phyloP scores from a whole-genome alignment of 805 yeast species.

The Wickerhamomyces alni region DNA sequence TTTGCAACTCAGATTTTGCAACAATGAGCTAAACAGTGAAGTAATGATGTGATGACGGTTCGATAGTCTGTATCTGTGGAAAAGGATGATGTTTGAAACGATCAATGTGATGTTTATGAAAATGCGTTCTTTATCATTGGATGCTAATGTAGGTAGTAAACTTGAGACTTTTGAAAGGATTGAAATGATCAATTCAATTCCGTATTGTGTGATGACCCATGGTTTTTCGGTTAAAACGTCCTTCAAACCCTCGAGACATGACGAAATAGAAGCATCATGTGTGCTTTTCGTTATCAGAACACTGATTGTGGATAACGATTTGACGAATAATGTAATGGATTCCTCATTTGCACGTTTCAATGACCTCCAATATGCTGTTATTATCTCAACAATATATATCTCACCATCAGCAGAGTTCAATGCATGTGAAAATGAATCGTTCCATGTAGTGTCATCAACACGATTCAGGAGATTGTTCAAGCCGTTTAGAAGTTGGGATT shows the following conservation, averaged over 20 bases:
- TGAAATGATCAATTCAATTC: constrained; percentile 49
- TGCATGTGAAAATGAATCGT: constrained; percentile 13
- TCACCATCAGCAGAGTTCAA: constrained; percentile 16
- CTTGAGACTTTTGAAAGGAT: constrained; percentile 26
- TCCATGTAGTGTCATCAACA: constrained; percentile 3
- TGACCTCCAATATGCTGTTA: constrained; percentile 10
- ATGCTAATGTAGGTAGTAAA: neutral
- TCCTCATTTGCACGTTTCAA: constrained; percentile 8
- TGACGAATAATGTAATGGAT: constrained; percentile 6
- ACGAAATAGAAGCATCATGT: neutral
- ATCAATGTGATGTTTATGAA: constrained; percentile 36
- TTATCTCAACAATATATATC: constrained; percentile 17
- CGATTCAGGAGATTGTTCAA: constrained; percentile 11
- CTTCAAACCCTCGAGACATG: constrained; percentile 26
- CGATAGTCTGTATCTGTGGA: constrained; percentile 63
- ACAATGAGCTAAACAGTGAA: constrained; percentile 39
- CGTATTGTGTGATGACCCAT: constrained; percentile 61
- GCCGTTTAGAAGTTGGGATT: constrained; percentile 16
- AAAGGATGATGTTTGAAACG: constrained; percentile 54
- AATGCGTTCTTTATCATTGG: constrained; percentile 7
- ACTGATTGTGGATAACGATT: constrained; percentile 12
- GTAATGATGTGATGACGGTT: constrained; percentile 69
- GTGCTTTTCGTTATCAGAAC: constrained; percentile 1
- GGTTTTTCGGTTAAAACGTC: constrained; percentile 39
- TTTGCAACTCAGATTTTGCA: constrained; percentile 38